Conservation (phyloP, 1,284 basidiomycete species). For the Hypsizygus ulmarius region DNA sequence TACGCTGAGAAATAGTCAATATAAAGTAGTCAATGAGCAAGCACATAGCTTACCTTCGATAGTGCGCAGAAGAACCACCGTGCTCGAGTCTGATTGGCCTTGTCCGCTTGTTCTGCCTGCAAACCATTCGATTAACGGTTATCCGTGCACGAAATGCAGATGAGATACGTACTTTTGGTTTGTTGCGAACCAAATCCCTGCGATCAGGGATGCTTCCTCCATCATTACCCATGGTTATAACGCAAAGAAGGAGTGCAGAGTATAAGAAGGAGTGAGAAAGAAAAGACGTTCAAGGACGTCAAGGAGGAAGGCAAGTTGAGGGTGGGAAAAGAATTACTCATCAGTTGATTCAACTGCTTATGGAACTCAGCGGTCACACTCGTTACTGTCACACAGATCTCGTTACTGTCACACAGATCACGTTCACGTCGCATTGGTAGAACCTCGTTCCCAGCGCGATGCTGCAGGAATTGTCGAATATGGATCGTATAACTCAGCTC, state of each 20-base stretch:
- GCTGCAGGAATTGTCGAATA: conserved; percentile 84
- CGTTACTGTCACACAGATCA: conserved; percentile 4
- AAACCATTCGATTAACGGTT: background rate
- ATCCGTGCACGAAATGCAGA: background rate
- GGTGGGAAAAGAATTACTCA: too few relatives aligned
- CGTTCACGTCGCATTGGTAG: background rate
- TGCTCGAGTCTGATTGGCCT: conserved; percentile 82
- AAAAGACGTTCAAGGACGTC: too few relatives aligned
- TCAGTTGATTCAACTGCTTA: too few relatives aligned
- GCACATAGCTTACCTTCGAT: conserved; percentile 67
- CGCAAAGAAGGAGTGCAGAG: too few relatives aligned
- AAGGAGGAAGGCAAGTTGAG: too few relatives aligned
- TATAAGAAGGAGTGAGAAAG: too few relatives aligned
- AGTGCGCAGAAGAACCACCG: conserved; percentile 90
- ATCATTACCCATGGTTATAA: conserved; percentile 71
- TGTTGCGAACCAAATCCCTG: conserved; percentile 73
- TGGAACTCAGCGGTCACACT: background rate
- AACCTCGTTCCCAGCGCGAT: conserved; percentile 51
- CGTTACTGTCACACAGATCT: background rate
- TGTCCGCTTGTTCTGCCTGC: conserved; percentile 80
- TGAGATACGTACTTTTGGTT: conserved; percentile 51
- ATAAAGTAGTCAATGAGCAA: background rate
- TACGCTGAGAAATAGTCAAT: conserved; percentile 47
- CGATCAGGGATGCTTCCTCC: conserved; percentile 85
- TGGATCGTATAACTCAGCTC: conserved; percentile 86